phyloP scores from a whole-genome alignment of 768 basidiomycete species.

The Wakefieldia striispora region DNA sequence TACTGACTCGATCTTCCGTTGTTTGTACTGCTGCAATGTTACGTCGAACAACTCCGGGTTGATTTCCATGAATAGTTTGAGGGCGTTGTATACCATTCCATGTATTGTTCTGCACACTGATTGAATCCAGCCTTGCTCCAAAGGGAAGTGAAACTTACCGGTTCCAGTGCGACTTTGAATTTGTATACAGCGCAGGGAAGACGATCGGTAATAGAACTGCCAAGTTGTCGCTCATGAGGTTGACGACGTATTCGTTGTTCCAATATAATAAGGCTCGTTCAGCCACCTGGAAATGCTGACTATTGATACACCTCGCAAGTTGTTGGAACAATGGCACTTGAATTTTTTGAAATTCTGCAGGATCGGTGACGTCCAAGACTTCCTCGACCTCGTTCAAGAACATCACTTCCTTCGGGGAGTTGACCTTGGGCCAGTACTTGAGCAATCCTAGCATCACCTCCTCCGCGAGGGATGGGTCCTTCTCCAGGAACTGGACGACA shows the following conservation, averaged over 20 bases:
- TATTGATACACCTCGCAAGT: conserved; percentile 95
- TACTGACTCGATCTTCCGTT: conserved; percentile 78
- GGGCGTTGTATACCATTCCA: conserved; percentile 97
- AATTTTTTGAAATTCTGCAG: conserved; percentile 94
- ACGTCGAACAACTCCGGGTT: conserved; percentile 96
- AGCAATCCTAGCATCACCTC: conserved; percentile 96
- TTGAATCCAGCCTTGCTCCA: conserved; percentile 6
- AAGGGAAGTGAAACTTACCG: conserved; percentile 53
- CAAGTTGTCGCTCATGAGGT: conserved; percentile 97
- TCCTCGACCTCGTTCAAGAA: conserved; percentile 99
- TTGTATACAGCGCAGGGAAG: conserved; percentile 93
- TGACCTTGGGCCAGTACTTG: conserved; percentile 98
- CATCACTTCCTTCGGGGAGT: conserved; percentile 99
- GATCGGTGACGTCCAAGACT: conserved; percentile 96
- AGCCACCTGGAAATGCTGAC: conserved; percentile 99
- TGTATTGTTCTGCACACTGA: conserved; percentile 79
- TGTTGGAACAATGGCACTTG: conserved; percentile 91
- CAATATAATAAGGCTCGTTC: conserved; percentile 96
- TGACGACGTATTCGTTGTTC: conserved; percentile 99
- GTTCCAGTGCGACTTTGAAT: conserved; percentile 98
- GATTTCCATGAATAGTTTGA: conserved; percentile 99
- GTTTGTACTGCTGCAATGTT: conserved; percentile 90
- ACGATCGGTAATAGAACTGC: conserved; percentile 88
- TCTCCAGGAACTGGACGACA: conserved; percentile 98
- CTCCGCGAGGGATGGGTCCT: conserved; percentile 88